Conservation (phyloP, 1,284 basidiomycete genomes). For the Amylostereum chailletii region DNA sequence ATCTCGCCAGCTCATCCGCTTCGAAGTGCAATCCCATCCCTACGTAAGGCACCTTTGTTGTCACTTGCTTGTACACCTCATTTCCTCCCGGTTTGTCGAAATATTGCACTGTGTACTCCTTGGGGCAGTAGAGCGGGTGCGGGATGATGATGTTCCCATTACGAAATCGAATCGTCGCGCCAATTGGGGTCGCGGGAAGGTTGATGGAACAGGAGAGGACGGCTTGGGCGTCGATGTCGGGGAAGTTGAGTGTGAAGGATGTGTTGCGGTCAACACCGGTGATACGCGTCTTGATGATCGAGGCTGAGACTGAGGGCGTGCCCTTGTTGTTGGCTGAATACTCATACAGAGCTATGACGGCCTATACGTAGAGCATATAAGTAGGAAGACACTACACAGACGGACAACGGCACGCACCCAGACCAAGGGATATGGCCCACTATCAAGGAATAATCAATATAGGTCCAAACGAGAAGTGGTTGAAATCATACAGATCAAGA, state of each 20-base stretch:
- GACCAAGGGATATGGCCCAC: constrained; percentile 77
- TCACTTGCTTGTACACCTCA: constrained; percentile 45
- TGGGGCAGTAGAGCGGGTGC: constrained; percentile 58
- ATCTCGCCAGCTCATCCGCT: constrained; percentile 80
- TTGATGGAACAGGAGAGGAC: constrained; percentile 59
- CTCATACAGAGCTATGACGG: constrained; percentile 74
- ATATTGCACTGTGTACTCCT: constrained; percentile 55
- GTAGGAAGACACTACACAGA: not conserved
- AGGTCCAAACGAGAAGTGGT: constrained; percentile 14
- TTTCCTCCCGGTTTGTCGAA: constrained; percentile 44
- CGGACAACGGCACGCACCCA: constrained; percentile 42
- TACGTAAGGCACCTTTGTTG: constrained; percentile 40
- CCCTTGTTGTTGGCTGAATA: constrained; percentile 57
- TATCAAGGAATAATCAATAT: constrained; percentile 18
- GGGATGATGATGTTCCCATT: constrained; percentile 55
- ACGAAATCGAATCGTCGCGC: constrained; percentile 59
- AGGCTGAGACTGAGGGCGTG: constrained; percentile 49
- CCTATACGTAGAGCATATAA: constrained; percentile 26
- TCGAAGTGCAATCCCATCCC: constrained; percentile 69
- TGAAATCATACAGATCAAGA: constrained; percentile 57
- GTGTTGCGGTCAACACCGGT: constrained; percentile 80
- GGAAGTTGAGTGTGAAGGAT: constrained; percentile 70
- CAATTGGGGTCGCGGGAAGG: constrained; percentile 31
- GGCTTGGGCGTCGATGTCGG: constrained; percentile 53
- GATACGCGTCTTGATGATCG: constrained; percentile 65